These are phyloP conservation scores for Microdochium paspali DNA, from an alignment of 2,329 filamentous ascomycete species.

Conservation along the genomic window DNA sequence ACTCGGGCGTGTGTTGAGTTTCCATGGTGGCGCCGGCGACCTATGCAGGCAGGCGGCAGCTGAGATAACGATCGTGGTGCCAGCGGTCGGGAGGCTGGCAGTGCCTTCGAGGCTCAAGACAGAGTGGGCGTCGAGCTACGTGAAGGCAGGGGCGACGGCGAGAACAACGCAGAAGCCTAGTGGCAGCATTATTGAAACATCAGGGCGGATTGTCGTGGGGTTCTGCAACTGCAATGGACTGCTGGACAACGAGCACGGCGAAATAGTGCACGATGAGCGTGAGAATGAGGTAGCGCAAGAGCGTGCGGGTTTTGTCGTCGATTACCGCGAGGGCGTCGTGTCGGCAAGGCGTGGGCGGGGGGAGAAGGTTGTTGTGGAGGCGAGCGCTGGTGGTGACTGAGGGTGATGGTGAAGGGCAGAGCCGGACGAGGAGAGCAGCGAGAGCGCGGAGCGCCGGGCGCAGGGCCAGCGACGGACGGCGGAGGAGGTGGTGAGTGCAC, in stretches of 20 bases:
- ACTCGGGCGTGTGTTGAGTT: constrained; percentile 54
- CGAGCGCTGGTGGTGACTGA: no score
- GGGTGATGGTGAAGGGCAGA: not conserved
- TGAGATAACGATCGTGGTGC: constrained; percentile 7
- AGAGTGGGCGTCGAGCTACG: constrained; percentile 2
- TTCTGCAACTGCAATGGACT: not conserved
- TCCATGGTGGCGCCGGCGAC: constrained; percentile 37
- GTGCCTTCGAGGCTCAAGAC: constrained; percentile 1
- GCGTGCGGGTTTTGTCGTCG: no score
- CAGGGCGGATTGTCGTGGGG: constrained; percentile 1
- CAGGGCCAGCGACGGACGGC: no score
- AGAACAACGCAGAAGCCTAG: constrained; percentile 12
- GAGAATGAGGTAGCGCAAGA: no score
- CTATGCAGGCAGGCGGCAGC: constrained; percentile 2
- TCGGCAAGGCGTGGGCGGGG: no score
- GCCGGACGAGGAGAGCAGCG: no score
- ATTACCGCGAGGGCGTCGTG: no score
- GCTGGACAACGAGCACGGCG: not conserved
- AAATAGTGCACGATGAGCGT: not conserved
- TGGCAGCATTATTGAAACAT: constrained; percentile 23
- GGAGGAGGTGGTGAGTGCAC: no score
- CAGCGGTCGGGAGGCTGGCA: constrained; percentile 6
- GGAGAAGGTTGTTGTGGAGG: no score
- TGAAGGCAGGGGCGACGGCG: constrained; percentile 14
- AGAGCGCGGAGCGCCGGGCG: no score